A percentile compares a stretch with the other conserved stretches of the same genome.
Conservation (phyloP, 139 green algal genomes). For the Raphidocelis subcapitata region DNA sequence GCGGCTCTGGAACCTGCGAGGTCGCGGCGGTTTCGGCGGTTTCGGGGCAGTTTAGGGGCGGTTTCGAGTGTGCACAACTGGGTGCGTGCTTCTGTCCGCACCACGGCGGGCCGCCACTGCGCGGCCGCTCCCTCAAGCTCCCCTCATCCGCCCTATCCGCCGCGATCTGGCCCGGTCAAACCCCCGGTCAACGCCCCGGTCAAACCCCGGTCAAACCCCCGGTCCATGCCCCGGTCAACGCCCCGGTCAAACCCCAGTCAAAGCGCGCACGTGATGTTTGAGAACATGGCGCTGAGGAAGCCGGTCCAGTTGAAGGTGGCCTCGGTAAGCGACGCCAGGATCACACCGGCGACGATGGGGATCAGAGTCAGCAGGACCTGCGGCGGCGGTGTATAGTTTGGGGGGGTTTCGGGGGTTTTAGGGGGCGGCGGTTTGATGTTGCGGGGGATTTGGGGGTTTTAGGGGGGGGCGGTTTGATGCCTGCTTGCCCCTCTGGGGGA, state of each 20-base stretch:
- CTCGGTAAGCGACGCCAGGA: constrained; percentile 76
- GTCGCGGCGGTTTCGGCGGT: not conserved
- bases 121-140: too few relatives aligned
- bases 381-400: not conserved
- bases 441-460: too few relatives aligned
- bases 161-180: too few relatives aligned
- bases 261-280: constrained; percentile 84
- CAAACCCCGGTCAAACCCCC: too few relatives aligned
- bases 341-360: constrained; percentile 89
- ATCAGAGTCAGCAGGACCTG: constrained; percentile 64
- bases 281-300: constrained; percentile 86
- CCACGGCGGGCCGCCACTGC: too few relatives aligned
- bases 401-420: not conserved
- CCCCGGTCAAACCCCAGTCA: too few relatives aligned
- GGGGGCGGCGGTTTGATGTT: too few relatives aligned
- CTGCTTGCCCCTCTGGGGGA: too few relatives aligned
- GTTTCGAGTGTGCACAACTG: not conserved
- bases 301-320: constrained; percentile 87
- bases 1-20: constrained; percentile 86
- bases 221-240: not conserved
- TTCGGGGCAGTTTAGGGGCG: too few relatives aligned
- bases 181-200: too few relatives aligned
- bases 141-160: too few relatives aligned
- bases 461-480: too few relatives aligned
- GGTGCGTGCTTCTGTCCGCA: not conserved